These are phyloP conservation scores for Radiomyces spectabilis DNA, from an alignment of 192 early-diverging fungal genomes.

Conservation along the genomic window DNA sequence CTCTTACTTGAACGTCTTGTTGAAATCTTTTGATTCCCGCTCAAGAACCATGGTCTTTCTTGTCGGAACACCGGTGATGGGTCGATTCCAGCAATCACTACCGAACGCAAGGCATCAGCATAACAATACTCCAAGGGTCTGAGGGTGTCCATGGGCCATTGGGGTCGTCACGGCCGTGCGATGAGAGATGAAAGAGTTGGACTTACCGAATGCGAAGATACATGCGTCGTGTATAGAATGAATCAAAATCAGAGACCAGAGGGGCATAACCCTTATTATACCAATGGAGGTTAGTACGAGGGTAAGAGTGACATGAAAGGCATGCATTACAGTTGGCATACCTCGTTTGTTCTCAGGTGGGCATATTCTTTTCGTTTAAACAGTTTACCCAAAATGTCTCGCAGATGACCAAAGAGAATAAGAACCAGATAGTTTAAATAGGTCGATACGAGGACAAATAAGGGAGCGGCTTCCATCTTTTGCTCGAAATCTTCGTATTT, in stretches of 20 bases:
- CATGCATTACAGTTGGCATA: too few relatives aligned
- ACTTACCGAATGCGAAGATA: conserved; percentile 41
- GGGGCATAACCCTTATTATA: conserved; percentile 94
- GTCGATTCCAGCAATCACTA: conserved; percentile 87
- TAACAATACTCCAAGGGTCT: too few relatives aligned
- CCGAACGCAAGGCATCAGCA: too few relatives aligned
- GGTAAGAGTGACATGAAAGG: neutral
- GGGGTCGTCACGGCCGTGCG: too few relatives aligned
- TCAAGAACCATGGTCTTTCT: conserved; percentile 80
- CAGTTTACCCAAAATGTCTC: conserved; percentile 86
- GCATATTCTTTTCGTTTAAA: conserved; percentile 64
- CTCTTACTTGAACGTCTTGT: conserved; percentile 62
- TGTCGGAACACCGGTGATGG: conserved; percentile 89
- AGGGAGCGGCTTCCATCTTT: conserved; percentile 63
- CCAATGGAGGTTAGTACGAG: too few relatives aligned
- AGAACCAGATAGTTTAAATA: conserved; percentile 93
- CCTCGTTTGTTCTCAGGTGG: conserved; percentile 66
- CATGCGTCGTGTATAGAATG: conserved; percentile 88
- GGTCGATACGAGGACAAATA: conserved; percentile 82
- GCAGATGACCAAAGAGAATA: conserved; percentile 86
- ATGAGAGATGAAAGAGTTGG: too few relatives aligned
- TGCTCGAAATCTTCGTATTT: conserved; percentile 26
- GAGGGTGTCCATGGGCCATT: too few relatives aligned
- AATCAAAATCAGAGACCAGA: conserved; percentile 93
- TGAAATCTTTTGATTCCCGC: conserved; percentile 77